Evolutionary conservation across 352 stramenopile species (phyloP).

Genomic region (Phytophthora sp.): DNA sequence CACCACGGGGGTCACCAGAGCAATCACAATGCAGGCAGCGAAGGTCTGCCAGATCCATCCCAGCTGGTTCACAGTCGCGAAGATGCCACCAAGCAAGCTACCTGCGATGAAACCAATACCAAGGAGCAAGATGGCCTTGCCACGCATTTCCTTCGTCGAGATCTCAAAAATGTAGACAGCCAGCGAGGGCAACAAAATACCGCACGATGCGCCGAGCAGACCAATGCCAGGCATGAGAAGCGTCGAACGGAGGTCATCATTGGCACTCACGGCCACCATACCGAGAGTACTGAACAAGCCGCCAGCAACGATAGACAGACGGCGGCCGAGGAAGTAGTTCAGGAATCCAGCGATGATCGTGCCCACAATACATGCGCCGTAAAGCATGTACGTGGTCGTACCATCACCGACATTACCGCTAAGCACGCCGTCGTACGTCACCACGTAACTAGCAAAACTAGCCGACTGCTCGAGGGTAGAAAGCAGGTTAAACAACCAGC

Average conservation of each 20-base stretch:
- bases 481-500: conserved; percentile 73
- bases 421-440: conserved; percentile 62
- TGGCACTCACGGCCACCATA: conserved; percentile 69
- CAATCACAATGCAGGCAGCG: conserved; percentile 64
- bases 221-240: conserved; percentile 66
- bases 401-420: conserved; percentile 60
- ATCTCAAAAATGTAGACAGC: conserved; percentile 85
- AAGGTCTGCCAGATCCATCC: conserved; percentile 85
- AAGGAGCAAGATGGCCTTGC: conserved; percentile 71
- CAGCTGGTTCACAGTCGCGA: conserved; percentile 61
- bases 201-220: conserved; percentile 61
- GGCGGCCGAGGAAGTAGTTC: conserved; percentile 68
- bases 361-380: conserved; percentile 51
- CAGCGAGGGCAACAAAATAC: conserved; percentile 72
- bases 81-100: conserved; percentile 58
- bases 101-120: conserved; percentile 69
- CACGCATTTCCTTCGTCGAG: conserved; percentile 77
- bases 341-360: conserved; percentile 59
- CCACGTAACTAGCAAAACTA: conserved; percentile 73
- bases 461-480: conserved; percentile 67
- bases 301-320: conserved; percentile 64
- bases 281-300: conserved; percentile 68
- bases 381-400: conserved; percentile 65
- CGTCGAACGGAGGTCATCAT: conserved; percentile 46
- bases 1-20: conserved; percentile 68